Base-by-base conservation (phyloP, 148 eudicot genomes). In the Dianthus caryophyllus region DNA sequence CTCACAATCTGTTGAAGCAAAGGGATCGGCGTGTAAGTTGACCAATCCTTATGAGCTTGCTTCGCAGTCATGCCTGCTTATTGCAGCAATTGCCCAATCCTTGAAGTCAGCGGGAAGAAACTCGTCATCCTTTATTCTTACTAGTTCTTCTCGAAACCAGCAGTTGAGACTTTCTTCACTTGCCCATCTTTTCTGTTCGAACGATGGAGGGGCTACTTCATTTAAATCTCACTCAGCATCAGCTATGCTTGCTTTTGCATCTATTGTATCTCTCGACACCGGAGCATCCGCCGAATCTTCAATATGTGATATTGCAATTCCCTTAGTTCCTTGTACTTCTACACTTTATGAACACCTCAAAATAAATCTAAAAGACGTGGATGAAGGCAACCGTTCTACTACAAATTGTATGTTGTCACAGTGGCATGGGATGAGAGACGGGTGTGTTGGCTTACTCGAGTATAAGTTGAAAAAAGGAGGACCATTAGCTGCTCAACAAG, bases 391-490 rank as follows among this genome's bases (percentile, higher is more conserved):
- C 61, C 41, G 21, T 11, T 64, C 64, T 66, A 30, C 73, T 39
- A 50, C 21, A 33, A 80, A 76, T 70, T 74, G 76, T 54, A 79
- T 67, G 87, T 87, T 90, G 64, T 91, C 99, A 21, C 78, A 81
- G 62, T 86, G 97, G 93, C 88, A 90, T 84, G 99, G 99, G 58
- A 39, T 88, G 47, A 86, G 88, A 64, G 99, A 95, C 77, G 99
- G 97, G 38, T 86, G 84, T 81, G 81, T 85, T 68, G 99, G 99
- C 67, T 77, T 95, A 73, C 78, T 90, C 72, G 96, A 90, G 33
- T 83, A 78, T 54, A 83, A 93, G 75, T 72, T 95, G 71, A 90
- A 84, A 77, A 80, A 84, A 84, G 99, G 97, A 75, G 99, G 97
- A 22, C 88, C 96, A 20, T 69, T 90, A 66, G 97, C 99, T 67